A percentile compares a stretch with the other conserved stretches of the same genome.
Conservation (phyloP, 1,284 basidiomycete genomes). For the Sutorius eximius region DNA sequence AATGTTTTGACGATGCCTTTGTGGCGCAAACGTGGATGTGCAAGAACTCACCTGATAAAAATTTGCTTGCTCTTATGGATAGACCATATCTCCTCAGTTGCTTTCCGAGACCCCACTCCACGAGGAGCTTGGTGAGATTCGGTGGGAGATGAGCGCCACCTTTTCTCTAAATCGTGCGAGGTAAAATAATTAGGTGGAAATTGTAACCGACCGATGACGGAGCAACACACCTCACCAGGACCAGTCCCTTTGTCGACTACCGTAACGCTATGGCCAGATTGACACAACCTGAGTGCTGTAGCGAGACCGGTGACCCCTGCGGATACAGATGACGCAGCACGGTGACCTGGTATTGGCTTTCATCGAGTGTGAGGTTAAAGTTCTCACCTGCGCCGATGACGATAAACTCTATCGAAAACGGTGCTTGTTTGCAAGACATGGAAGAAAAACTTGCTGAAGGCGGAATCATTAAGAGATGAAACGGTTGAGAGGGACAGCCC, state of each 20-base stretch:
- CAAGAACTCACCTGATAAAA: slow-evolving; percentile 27
- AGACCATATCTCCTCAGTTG: slow-evolving; percentile 38
- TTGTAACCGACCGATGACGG: not conserved
- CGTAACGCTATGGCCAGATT: slow-evolving; percentile 50
- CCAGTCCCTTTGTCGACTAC: slow-evolving; percentile 45
- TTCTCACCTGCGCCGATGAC: slow-evolving; percentile 48
- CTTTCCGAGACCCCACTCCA: slow-evolving; percentile 50
- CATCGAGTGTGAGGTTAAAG: not conserved
- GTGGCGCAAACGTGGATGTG: not conserved
- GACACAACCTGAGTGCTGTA: slow-evolving; percentile 47
- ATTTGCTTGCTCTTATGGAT: slow-evolving; percentile 26
- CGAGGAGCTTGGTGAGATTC: slow-evolving; percentile 52
- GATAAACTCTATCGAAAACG: slow-evolving; percentile 43
- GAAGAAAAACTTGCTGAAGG: not conserved
- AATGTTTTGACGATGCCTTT: not conserved
- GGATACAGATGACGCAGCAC: not conserved
- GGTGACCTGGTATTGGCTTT: not conserved
- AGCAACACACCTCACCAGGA: slow-evolving; percentile 23
- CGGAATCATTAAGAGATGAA: not conserved
- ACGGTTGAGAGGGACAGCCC: not conserved
- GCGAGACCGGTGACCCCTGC: slow-evolving; percentile 50
- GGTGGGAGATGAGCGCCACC: slow-evolving; percentile 52
- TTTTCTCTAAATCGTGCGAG: slow-evolving; percentile 23
- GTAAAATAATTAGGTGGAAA: not conserved
- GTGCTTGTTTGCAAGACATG: slow-evolving; percentile 28